phyloP scores from a whole-genome alignment of 2,329 filamentous ascomycete species.

The Stagonosporopsis tanaceti region DNA sequence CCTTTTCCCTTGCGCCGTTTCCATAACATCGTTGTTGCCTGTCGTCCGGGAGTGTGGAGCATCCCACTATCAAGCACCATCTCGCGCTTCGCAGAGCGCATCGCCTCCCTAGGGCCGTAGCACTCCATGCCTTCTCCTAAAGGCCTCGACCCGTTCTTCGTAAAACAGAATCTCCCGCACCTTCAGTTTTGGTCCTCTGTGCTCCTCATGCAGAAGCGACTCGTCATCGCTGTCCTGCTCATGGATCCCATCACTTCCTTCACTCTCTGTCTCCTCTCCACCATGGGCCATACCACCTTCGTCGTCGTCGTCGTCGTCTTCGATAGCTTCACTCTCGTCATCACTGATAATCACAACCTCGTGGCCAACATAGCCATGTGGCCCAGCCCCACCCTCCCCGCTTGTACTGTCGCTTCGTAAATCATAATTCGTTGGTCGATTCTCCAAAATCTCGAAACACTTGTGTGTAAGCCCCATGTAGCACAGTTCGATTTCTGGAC shows the following conservation, averaged over 20 bases:
- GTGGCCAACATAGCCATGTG: slow-evolving; percentile 33
- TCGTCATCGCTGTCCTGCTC: slow-evolving; percentile 58
- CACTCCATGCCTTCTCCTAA: slow-evolving; percentile 72
- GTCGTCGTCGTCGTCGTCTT: slow-evolving; percentile 58
- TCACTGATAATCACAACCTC: slow-evolving; percentile 47
- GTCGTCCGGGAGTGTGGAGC: slow-evolving; percentile 6
- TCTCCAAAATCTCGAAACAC: slow-evolving; percentile 83
- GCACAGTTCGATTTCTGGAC: slow-evolving; percentile 77
- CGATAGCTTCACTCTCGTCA: slow-evolving; percentile 51
- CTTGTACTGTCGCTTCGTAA: slow-evolving; percentile 43
- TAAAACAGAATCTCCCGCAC: slow-evolving; percentile 84
- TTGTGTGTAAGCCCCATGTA: slow-evolving; percentile 80
- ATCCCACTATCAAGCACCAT: not conserved
- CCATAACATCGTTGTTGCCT: slow-evolving; percentile 4
- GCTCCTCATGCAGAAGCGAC: slow-evolving; percentile 59
- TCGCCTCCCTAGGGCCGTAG: slow-evolving; percentile 36
- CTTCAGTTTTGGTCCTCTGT: slow-evolving; percentile 60
- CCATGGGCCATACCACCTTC: slow-evolving; percentile 58
- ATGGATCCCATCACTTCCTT: slow-evolving; percentile 50
- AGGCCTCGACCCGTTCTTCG: slow-evolving; percentile 79
- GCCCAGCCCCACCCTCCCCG: slow-evolving; percentile 32
- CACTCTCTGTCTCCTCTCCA: slow-evolving; percentile 45
- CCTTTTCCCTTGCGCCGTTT: slow-evolving; percentile 6
- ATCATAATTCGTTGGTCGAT: slow-evolving; percentile 57
- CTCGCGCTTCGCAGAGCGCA: not conserved